Conservation (phyloP, 306 rosid species). For the Ziziphus jujuba region DNA sequence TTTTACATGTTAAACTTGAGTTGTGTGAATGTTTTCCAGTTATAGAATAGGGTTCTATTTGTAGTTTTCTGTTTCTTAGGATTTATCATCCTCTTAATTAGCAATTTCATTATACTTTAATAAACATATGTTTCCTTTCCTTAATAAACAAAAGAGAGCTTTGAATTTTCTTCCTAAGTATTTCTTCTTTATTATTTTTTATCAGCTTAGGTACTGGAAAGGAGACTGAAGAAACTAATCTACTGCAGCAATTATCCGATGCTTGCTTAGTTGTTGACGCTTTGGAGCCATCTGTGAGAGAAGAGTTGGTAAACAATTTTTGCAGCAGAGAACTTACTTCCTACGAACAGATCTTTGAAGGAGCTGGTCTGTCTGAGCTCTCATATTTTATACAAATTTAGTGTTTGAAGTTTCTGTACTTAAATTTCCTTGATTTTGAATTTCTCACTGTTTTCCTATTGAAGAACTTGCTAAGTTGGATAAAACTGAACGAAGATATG, state of each 20-base stretch:
- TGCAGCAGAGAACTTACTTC: conserved; percentile 96
- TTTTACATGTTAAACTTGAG: too few relatives aligned
- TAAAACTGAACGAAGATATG: conserved; percentile 96
- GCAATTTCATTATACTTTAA: too few relatives aligned
- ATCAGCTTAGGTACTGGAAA: conserved; percentile 99
- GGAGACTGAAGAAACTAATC: conserved; percentile 89
- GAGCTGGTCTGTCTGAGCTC: conserved; percentile 74
- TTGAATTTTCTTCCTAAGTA: conserved; percentile 1
- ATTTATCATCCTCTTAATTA: too few relatives aligned
- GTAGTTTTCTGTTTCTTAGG: too few relatives aligned
- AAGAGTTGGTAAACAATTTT: conserved; percentile 93
- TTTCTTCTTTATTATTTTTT: conserved; percentile 37
- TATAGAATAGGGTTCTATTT: too few relatives aligned
- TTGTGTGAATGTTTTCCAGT: too few relatives aligned
- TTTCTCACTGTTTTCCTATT: conserved; percentile 15
- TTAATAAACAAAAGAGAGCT: too few relatives aligned
- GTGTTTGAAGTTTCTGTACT: conserved; percentile 14
- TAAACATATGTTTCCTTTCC: too few relatives aligned
- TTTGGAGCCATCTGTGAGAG: conserved; percentile 95
- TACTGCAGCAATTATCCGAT: conserved; percentile 90
- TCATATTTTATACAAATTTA: conserved; percentile 17
- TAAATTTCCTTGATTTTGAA: conserved; percentile 24
- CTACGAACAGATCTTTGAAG: conserved; percentile 97
- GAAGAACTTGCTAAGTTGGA: conserved; percentile 94
- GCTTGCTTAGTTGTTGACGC: conserved; percentile 99